Conservation (phyloP, 108 stramenopile genomes). For the Skeletonema tropicum region DNA sequence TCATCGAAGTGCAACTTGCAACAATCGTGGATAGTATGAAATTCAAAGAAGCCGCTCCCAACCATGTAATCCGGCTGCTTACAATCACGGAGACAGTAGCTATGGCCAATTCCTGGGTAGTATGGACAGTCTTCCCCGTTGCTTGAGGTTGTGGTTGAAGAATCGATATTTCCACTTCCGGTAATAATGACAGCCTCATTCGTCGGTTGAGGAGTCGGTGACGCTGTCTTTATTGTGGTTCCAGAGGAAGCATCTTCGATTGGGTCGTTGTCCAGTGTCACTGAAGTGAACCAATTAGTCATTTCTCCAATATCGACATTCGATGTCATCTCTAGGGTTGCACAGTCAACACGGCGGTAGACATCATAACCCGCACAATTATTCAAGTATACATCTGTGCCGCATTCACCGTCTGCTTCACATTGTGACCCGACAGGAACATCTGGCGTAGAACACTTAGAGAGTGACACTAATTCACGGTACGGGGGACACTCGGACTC, state of each 20-base stretch:
- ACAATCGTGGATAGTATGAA: slow-evolving; percentile 12
- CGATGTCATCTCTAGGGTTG: not conserved
- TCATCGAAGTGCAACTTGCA: slow-evolving; percentile 19
- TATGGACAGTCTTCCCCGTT: slow-evolving; percentile 15
- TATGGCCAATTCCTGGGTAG: slow-evolving; percentile 32
- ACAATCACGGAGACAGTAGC: slow-evolving; percentile 36
- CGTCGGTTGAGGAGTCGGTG: not conserved
- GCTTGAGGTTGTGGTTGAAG: not conserved
- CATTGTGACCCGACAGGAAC: slow-evolving; percentile 24
- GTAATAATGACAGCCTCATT: not conserved
- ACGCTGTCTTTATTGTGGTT: not conserved
- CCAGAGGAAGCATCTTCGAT: not conserved
- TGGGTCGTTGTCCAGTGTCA: not conserved
- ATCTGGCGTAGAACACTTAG: slow-evolving; percentile 11
- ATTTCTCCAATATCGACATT: not conserved
- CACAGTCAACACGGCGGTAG: slow-evolving; percentile 26
- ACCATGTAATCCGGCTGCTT: slow-evolving; percentile 35
- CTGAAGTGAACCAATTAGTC: slow-evolving; percentile 1
- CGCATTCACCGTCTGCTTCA: slow-evolving; percentile 34
- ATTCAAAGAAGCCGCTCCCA: slow-evolving; percentile 30
- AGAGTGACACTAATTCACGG: not conserved
- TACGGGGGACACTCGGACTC: slow-evolving; percentile 17
- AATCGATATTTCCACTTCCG: not conserved
- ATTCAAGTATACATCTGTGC: slow-evolving; percentile 18
- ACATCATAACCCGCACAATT: slow-evolving; percentile 36